These are phyloP conservation scores for Xylariales sp. DNA, from an alignment of 2,329 filamentous ascomycete genomes.

Conservation along the genomic window DNA sequence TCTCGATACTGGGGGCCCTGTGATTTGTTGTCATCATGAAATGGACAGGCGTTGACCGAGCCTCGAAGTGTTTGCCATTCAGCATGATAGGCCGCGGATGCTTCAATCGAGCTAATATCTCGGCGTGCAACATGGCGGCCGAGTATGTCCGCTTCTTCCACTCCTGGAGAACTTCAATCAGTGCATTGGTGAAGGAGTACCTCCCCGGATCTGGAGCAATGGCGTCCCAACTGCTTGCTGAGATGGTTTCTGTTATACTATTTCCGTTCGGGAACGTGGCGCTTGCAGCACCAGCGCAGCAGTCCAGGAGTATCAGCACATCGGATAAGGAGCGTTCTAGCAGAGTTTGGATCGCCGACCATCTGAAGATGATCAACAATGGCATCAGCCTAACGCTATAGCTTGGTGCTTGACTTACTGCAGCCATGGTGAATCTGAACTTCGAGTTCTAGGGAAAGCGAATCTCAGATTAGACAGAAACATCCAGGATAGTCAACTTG, in stretches of 20 bases:
- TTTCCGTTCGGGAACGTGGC: slow-evolving; percentile 54
- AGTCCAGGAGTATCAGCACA: slow-evolving; percentile 54
- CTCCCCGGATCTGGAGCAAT: slow-evolving; percentile 55
- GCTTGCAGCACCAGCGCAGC: slow-evolving; percentile 56
- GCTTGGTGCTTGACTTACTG: slow-evolving; percentile 36
- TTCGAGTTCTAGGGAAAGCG: slow-evolving; percentile 47
- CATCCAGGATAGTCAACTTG: too few species aligned
- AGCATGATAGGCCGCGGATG: slow-evolving; percentile 53
- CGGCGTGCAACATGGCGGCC: slow-evolving; percentile 57
- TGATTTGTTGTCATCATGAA: slow-evolving; percentile 62
- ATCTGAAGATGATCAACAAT: slow-evolving; percentile 29
- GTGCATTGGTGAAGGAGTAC: slow-evolving; percentile 54
- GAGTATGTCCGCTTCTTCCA: slow-evolving; percentile 52
- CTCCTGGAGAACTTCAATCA: slow-evolving; percentile 55
- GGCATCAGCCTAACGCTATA: slow-evolving; percentile 8
- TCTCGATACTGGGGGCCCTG: slow-evolving; percentile 53
- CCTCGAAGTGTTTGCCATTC: slow-evolving; percentile 54
- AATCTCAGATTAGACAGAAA: too few species aligned
- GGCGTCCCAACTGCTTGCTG: slow-evolving; percentile 57
- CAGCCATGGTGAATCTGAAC: slow-evolving; percentile 48
- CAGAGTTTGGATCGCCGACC: slow-evolving; percentile 57
- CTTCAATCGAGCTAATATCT: slow-evolving; percentile 55
- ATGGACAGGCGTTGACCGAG: slow-evolving; percentile 54
- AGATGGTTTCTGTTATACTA: slow-evolving; percentile 59
- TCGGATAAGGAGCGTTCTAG: slow-evolving; percentile 54